Percentiles rank a stretch among this genome's conserved stretches.
Evolutionary conservation across 768 basidiomycete species (phyloP).

Genomic region (Phlegmacium glaucopus): DNA sequence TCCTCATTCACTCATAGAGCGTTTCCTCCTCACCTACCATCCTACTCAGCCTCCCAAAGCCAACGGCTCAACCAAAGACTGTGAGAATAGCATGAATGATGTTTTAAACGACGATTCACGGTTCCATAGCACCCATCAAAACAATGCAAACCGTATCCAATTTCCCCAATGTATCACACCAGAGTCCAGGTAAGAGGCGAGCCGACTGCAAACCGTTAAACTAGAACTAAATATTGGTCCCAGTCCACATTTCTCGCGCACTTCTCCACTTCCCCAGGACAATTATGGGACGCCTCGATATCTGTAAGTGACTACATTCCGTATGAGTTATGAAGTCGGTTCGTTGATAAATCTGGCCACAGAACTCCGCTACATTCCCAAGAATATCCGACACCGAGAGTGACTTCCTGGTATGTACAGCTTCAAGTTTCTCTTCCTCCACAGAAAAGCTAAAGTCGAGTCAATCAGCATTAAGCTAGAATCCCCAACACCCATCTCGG

Average conservation of each 20-base stretch:
- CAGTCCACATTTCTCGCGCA: constrained; percentile 21
- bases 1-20: background rate
- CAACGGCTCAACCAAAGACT: constrained; percentile 7
- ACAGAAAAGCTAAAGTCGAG: background rate
- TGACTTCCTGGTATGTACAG: constrained; percentile 16
- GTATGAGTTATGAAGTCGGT: background rate
- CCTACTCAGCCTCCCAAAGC: background rate
- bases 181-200: constrained; percentile 39
- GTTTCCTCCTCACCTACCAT: background rate
- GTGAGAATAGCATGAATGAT: constrained; percentile 11
- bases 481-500: constrained; percentile 9
- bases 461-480: constrained; percentile 18
- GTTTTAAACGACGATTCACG: constrained; percentile 1
- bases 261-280: constrained; percentile 17
- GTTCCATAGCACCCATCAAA: constrained; percentile 9
- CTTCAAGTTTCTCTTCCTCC: background rate
- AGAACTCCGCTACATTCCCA: constrained; percentile 13
- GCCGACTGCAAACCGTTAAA: background rate
- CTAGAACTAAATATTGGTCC: background rate
- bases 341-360: background rate
- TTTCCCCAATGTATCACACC: constrained; percentile 41
- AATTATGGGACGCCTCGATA: constrained; percentile 28
- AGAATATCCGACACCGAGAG: constrained; percentile 26
- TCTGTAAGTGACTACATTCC: constrained; percentile 20
- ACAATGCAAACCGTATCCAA: constrained; percentile 10